A percentile compares a stretch with the other conserved stretches of the same genome.
phyloP scores from a whole-genome alignment of 176 grass and related monocot genomes.

The Aegilops speltoides region DNA sequence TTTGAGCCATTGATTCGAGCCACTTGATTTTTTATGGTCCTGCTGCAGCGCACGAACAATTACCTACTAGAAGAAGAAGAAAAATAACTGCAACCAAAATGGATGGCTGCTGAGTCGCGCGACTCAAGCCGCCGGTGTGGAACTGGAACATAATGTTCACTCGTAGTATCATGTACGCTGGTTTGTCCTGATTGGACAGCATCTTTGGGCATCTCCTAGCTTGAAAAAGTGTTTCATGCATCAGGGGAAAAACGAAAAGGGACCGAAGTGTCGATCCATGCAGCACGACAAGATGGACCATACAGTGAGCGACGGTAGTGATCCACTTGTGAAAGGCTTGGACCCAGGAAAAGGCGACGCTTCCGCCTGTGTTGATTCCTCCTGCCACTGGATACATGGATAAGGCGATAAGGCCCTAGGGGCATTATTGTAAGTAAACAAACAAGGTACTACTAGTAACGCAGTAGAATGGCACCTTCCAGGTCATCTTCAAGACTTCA shows the following conservation, averaged over 20 bases:
- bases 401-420: not conserved
- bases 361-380: not conserved
- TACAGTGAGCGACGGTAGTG: not conserved
- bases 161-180: too few species aligned
- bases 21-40: too few species aligned
- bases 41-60: too few species aligned
- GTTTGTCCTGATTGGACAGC: not conserved
- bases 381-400: not conserved
- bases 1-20: too few species aligned
- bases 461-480: not conserved
- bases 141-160: too few species aligned
- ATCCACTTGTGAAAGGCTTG: conserved; percentile 12
- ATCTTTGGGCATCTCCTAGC: not conserved
- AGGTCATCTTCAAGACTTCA: not conserved
- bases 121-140: too few species aligned
- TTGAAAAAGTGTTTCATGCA: not conserved
- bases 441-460: not conserved
- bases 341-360: not conserved
- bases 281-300: not conserved
- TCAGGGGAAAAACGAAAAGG: too few species aligned
- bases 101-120: too few species aligned
- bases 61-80: too few species aligned
- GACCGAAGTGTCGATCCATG: not conserved
- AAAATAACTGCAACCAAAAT: too few species aligned
- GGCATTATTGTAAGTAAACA: conserved; percentile 7